Conservation (phyloP, 306 rosid species). For the Nissolia schottii region DNA sequence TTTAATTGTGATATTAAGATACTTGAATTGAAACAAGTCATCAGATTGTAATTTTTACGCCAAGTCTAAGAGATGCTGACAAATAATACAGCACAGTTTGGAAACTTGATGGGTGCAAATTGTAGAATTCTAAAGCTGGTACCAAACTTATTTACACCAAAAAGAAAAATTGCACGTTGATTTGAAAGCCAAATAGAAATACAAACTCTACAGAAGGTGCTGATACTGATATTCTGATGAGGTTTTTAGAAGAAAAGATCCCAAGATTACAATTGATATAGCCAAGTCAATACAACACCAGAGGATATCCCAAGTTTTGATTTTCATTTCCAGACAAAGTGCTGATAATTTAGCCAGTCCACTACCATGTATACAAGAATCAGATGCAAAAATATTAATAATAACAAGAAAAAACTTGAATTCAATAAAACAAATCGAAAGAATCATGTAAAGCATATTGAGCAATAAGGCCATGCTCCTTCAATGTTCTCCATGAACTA, state of each 20-base stretch:
- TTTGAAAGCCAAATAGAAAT: constrained; percentile 1
- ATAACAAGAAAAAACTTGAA: not conserved
- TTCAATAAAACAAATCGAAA: constrained; percentile 53
- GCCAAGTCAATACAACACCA: constrained; percentile 22
- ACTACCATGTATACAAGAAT: constrained; percentile 33
- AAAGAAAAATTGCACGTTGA: not conserved
- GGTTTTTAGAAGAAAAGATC: constrained; percentile 12
- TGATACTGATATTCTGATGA: not conserved
- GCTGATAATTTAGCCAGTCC: constrained; percentile 10
- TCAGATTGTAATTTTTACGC: too few species aligned
- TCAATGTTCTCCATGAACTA: not conserved
- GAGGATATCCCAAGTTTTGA: constrained; percentile 13
- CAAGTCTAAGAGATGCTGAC: too few species aligned
- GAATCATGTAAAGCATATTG: constrained; percentile 41
- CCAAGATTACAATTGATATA: constrained; percentile 11
- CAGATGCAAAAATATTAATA: constrained; percentile 5
- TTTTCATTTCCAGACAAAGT: not conserved
- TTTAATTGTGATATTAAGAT: too few species aligned
- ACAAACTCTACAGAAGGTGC: not conserved
- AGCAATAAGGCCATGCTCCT: constrained; percentile 21
- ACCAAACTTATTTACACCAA: not conserved
- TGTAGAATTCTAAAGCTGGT: not conserved
- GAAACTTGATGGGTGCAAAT: not conserved
- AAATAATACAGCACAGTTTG: not conserved
- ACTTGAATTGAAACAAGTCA: too few species aligned